A percentile compares a stretch with the other conserved stretches of the same genome.
These are phyloP conservation scores for Thinopyrum obtusiflorum DNA, from an alignment of 202 grass and related monocot genomes.

Conservation along the genomic window DNA sequence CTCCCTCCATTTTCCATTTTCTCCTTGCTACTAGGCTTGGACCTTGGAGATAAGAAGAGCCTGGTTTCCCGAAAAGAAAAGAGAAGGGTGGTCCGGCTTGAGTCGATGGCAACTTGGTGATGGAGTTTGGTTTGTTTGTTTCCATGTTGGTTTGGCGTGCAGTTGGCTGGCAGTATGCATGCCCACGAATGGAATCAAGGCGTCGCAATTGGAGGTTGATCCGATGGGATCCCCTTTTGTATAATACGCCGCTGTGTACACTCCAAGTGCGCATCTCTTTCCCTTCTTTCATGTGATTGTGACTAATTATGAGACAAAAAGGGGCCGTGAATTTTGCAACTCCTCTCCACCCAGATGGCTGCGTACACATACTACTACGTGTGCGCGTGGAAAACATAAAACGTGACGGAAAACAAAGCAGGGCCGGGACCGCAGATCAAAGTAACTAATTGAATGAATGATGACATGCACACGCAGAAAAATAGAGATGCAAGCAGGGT, in stretches of 20 bases:
- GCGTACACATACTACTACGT: neutral
- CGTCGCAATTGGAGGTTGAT: neutral
- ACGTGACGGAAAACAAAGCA: neutral
- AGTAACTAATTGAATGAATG: neutral
- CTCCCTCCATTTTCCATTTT: neutral
- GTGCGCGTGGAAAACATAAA: neutral
- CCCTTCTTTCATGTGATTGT: neutral
- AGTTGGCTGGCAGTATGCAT: neutral
- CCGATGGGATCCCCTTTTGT: neutral
- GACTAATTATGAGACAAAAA: neutral
- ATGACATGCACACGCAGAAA: neutral
- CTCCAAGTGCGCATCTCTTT: neutral
- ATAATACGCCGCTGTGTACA: neutral
- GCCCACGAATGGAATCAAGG: neutral
- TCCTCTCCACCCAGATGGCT: neutral
- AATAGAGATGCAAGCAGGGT: too few relatives aligned
- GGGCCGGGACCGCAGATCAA: neutral
- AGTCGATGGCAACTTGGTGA: neutral
- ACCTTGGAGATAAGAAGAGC: neutral
- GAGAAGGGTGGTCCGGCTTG: neutral
- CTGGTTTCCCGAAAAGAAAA: neutral
- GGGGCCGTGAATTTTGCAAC: neutral
- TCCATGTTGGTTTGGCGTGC: neutral
- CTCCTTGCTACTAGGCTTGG: neutral
- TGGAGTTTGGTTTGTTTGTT: neutral